Evolutionary conservation across 768 basidiomycete species (phyloP), one percentile per base, ranked within the genome.

Genomic region (Phanerochaete carnosa): DNA sequence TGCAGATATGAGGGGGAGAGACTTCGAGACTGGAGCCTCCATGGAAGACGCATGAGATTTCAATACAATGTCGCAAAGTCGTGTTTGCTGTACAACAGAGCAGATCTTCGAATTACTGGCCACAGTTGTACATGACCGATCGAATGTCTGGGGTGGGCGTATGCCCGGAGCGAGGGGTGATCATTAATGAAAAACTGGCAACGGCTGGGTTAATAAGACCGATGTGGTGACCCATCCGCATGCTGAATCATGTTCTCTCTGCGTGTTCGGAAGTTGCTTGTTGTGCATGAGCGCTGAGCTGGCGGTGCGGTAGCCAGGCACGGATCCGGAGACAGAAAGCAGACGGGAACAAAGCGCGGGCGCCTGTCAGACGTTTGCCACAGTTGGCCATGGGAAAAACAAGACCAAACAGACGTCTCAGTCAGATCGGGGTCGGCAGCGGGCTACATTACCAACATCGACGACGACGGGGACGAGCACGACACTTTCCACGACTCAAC

Each of bases 361-460:
- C 52, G 53, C 45, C 53, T 46, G 28, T 55, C 43, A 22, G 32
- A 16, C 55, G 55, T 43, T 28, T 57, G 28, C 45, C 56, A 57
- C 45, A 30, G 28, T 57, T 57, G 56, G 56, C 45, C 46, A 49
- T 23, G 29, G 33, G 43, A 26, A 58, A 69, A 69, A 68, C 57
- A 66, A 11, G 22, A 22, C 39, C 66, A 69, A 60, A 70, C 60
- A 70, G 64, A 43, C 63, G 39, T 43, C 65, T 65, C 66, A 70
- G 66, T 68, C 66, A 68, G 66, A 68, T 70, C 69, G 61, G 54
- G 59, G 55, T 58, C 46, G 62, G 29, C 43, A 60, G 62, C 62
- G 63, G 60, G 60, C 60, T 61, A 57, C 64, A 54, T 45, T 58
- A 62, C 60, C 65, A 66, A 67, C 66, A 66, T 66, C 69, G 64